phyloP scores from a whole-genome alignment of 169 alveolate species.

The Eimeria necatrix region DNA sequence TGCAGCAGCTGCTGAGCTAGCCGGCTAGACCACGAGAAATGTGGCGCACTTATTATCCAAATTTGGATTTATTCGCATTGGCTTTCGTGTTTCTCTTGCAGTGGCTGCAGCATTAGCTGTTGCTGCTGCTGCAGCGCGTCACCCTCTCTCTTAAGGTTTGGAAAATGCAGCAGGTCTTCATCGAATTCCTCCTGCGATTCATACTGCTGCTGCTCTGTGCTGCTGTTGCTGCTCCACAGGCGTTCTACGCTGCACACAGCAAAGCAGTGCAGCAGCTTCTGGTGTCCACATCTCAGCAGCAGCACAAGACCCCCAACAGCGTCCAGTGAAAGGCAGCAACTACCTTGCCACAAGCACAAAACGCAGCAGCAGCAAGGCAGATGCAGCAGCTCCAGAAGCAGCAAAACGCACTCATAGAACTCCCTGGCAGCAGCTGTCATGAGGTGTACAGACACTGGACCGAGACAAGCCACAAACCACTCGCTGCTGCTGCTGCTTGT shows the following conservation, averaged over 20 bases:
- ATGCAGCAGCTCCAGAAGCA: background rate
- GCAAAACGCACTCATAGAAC: constrained; percentile 27
- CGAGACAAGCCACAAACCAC: constrained; percentile 63
- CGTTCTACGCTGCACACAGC: constrained; percentile 51
- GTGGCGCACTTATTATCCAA: too few relatives aligned
- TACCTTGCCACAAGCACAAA: background rate
- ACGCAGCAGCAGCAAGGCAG: background rate
- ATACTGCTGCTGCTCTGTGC: constrained; percentile 21
- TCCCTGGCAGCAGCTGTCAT: constrained; percentile 49
- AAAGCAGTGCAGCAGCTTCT: background rate
- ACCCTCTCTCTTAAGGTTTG: background rate
- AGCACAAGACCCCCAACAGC: background rate
- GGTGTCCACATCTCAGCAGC: background rate
- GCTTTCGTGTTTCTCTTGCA: constrained; percentile 10
- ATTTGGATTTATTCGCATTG: background rate
- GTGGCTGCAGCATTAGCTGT: constrained; percentile 50
- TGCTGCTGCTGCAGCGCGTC: constrained; percentile 65
- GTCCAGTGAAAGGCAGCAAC: background rate
- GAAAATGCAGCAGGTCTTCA: constrained; percentile 25
- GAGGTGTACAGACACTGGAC: constrained; percentile 70
- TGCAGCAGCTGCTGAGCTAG: background rate
- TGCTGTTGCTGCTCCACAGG: constrained; percentile 32
- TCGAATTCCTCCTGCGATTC: background rate
- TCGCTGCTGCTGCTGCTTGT: constrained; percentile 67
- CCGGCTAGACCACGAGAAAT: too few relatives aligned